Evolutionary conservation across 345 rosid species (phyloP), one percentile per base, ranked within the genome.

Genomic region (Linum tenue): DNA sequence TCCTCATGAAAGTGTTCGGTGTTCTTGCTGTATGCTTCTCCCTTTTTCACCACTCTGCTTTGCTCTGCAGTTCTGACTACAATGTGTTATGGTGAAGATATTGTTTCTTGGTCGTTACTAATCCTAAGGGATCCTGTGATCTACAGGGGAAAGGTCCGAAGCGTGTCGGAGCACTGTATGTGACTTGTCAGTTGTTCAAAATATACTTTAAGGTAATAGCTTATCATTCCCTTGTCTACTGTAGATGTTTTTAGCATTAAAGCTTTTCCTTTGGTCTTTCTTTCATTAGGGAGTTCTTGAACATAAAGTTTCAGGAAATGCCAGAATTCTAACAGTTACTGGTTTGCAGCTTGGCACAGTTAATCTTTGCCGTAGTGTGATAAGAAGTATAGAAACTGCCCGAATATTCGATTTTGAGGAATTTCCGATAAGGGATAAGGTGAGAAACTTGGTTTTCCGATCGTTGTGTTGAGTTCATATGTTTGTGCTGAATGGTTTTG

Each of bases 341-440:
- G 57, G 7, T 68, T 78, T 67, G 76, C 92, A 94, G 99, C 99
- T 94, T 66, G 99, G 99, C 66, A 94, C 96, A 3, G 97, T 90
- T 75, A 86, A 94, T 76, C 97, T 90, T 59, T 90, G 96, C 73
- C 85, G 99, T 69, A 94, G 99, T 86, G 96, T 94, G 10, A 94
- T 94, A 72, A 80, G 99, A 79, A 94, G 99, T 72, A 94, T 94
- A 44, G 96, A 90, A 83, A 87, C 99, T 70, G 97, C 95, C 36
- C 86, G 97, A 14, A 90, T 90, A 65, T 94, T 90, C 74, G 92
- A 94, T 76, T 90, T 94, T 68, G 99, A 94, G 74, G 99, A 94
- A 72, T 94, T 94, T 76, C 97, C 95, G 60, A 84, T 71, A 75
- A 80, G 95, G 78, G 99, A 94, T 67, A 94, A 85, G 90, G 97